Conservation (phyloP, 2,329 filamentous ascomycete species). For the Penicillium hordei region DNA sequence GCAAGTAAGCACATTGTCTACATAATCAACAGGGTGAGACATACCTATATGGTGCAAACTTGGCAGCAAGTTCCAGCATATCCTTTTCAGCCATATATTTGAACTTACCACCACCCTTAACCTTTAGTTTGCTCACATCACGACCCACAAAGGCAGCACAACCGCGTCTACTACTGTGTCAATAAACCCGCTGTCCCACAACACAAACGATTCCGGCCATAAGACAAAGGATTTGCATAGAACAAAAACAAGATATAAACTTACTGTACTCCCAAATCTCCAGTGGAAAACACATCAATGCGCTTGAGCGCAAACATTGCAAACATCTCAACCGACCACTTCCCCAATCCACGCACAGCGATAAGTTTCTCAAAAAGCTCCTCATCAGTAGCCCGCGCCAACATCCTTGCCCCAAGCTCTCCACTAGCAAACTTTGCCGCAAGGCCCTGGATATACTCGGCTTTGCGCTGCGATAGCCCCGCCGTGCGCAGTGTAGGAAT, state of each 20-base stretch:
- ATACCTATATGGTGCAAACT: slow-evolving; percentile 77
- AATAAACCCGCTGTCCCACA: neutral
- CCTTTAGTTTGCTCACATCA: slow-evolving; percentile 81
- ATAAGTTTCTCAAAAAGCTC: slow-evolving; percentile 79
- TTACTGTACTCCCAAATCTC: slow-evolving; percentile 86
- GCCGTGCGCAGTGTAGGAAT: slow-evolving; percentile 74
- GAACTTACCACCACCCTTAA: slow-evolving; percentile 80
- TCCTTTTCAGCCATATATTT: slow-evolving; percentile 97
- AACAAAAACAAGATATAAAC: slow-evolving; percentile 27
- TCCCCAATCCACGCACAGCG: slow-evolving; percentile 80
- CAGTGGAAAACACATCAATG: slow-evolving; percentile 88
- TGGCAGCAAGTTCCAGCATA: slow-evolving; percentile 78
- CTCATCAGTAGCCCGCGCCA: slow-evolving; percentile 78
- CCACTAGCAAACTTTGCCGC: slow-evolving; percentile 76
- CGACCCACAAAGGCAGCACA: slow-evolving; percentile 85
- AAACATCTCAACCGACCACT: slow-evolving; percentile 98
- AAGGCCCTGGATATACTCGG: slow-evolving; percentile 87
- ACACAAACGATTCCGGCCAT: neutral
- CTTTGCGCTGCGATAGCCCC: slow-evolving; percentile 89
- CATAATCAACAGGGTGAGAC: slow-evolving; percentile 11
- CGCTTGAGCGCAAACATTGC: slow-evolving; percentile 92
- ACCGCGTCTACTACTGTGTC: slow-evolving; percentile 57
- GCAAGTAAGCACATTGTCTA: slow-evolving; percentile 16
- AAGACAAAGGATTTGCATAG: neutral
- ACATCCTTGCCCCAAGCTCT: slow-evolving; percentile 72